Conservation (phyloP, 345 rosid species). For the Dipteronia dyeriana region DNA sequence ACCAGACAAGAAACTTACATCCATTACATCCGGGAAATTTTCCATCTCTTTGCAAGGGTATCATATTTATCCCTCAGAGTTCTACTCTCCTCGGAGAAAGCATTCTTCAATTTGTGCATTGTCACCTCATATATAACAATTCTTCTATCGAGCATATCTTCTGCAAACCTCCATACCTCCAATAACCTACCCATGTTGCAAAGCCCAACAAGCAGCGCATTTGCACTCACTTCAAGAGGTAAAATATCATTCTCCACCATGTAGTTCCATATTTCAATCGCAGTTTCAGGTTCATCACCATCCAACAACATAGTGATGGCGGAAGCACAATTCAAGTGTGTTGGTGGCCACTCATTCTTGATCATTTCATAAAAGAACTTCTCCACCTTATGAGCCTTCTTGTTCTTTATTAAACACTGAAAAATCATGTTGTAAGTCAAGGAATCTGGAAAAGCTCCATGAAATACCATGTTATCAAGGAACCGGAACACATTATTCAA, state of each 20-base stretch:
- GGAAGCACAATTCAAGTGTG: conserved; percentile 37
- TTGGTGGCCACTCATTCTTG: conserved; percentile 56
- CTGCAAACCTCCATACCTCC: conserved; percentile 44
- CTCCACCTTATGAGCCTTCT: conserved; percentile 39
- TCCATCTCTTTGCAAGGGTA: conserved; percentile 48
- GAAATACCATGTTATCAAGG: conserved; percentile 53
- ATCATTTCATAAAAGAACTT: conserved; percentile 55
- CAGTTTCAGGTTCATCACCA: conserved; percentile 54
- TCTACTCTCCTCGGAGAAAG: conserved; percentile 38
- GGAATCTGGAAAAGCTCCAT: conserved; percentile 57
- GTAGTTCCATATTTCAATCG: conserved; percentile 61
- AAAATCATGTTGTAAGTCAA: conserved; percentile 53
- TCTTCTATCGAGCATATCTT: conserved; percentile 49
- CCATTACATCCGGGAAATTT: conserved; percentile 23
- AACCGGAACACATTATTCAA: conserved; percentile 40
- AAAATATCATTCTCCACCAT: conserved; percentile 41
- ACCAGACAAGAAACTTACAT: conserved; percentile 9
- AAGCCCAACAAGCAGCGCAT: conserved; percentile 52
- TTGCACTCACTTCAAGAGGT: conserved; percentile 48
- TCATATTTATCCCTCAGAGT: conserved; percentile 49
- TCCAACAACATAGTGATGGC: conserved; percentile 49
- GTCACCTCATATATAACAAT: conserved; percentile 42
- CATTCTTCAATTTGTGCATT: conserved; percentile 47
- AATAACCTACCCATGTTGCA: conserved; percentile 45
- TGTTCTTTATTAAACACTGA: conserved; percentile 46